These are phyloP conservation scores for Irpex sp. DNA, from an alignment of 1,284 basidiomycete species.

Conservation along the genomic window DNA sequence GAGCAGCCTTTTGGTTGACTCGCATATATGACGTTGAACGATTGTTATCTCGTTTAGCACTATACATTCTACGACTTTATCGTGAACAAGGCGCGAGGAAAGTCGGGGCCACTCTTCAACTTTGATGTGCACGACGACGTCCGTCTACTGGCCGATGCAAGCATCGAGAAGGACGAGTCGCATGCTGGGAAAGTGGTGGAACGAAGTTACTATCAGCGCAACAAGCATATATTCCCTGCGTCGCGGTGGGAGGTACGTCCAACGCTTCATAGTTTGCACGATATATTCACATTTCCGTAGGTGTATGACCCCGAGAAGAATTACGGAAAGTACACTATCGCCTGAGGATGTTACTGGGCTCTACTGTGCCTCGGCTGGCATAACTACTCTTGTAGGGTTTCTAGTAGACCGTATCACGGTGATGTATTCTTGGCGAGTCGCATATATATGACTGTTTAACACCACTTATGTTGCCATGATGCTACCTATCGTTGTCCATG, in stretches of 20 bases:
- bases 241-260: conserved; percentile 84
- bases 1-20: conserved; percentile 22
- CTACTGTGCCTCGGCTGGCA: too few relatives aligned
- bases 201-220: conserved; percentile 92
- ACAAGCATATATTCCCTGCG: conserved; percentile 97
- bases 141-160: conserved; percentile 91
- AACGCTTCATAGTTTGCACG: conserved; percentile 6
- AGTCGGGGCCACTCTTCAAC: conserved; percentile 96
- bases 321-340: conserved; percentile 86
- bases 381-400: too few relatives aligned
- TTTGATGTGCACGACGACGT: conserved; percentile 99
- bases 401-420: too few relatives aligned
- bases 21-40: conserved; percentile 2
- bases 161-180: conserved; percentile 96
- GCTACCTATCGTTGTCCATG: too few relatives aligned
- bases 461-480: too few relatives aligned
- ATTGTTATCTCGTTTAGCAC: conserved; percentile 52
- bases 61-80: conserved; percentile 99
- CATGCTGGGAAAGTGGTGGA: conserved; percentile 99
- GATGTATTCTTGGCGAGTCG: too few relatives aligned
- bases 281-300: conserved; percentile 30
- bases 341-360: conserved; percentile 18
- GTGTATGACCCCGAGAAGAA: conserved; percentile 91
- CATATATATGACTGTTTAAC: too few relatives aligned
- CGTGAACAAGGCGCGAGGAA: conserved; percentile 96